Percentiles rank a stretch among this genome's conserved stretches.
These are phyloP conservation scores for Talaromyces liani DNA, from an alignment of 495 filamentous ascomycete species.

Conservation along the genomic window DNA sequence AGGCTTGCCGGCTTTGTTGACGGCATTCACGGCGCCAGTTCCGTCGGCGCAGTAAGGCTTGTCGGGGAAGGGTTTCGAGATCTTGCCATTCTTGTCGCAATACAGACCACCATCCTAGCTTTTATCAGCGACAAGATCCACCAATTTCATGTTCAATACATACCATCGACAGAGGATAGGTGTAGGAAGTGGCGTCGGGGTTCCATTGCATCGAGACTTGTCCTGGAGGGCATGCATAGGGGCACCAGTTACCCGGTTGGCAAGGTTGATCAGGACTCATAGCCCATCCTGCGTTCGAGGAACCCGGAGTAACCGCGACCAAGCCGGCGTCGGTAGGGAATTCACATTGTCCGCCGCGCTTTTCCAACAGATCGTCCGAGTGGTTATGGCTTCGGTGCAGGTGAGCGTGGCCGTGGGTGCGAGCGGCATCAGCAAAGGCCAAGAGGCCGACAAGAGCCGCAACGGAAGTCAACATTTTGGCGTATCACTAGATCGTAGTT, in stretches of 20 bases:
- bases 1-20: slow-evolving; percentile 53
- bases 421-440: slow-evolving; percentile 39
- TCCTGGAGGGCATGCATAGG: slow-evolving; percentile 69
- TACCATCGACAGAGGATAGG: slow-evolving; percentile 69
- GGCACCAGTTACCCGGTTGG: slow-evolving; percentile 62
- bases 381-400: slow-evolving; percentile 14
- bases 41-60: slow-evolving; percentile 67
- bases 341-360: slow-evolving; percentile 47
- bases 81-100: slow-evolving; percentile 59
- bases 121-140: slow-evolving; percentile 15
- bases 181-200: slow-evolving; percentile 57
- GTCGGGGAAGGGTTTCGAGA: slow-evolving; percentile 64
- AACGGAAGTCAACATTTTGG: slow-evolving; percentile 14
- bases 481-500: not conserved
- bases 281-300: slow-evolving; percentile 69
- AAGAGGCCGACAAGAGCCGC: slow-evolving; percentile 53
- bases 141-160: slow-evolving; percentile 18
- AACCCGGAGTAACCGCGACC: slow-evolving; percentile 57
- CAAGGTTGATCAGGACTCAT: slow-evolving; percentile 74
- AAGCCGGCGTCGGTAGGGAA: slow-evolving; percentile 65
- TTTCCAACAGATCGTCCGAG: slow-evolving; percentile 13
- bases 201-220: slow-evolving; percentile 79
- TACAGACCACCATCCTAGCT: slow-evolving; percentile 67
- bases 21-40: slow-evolving; percentile 52
- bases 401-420: slow-evolving; percentile 28